Conservation (phyloP, 352 stramenopile species). For the Pythium myriotylum region DNA sequence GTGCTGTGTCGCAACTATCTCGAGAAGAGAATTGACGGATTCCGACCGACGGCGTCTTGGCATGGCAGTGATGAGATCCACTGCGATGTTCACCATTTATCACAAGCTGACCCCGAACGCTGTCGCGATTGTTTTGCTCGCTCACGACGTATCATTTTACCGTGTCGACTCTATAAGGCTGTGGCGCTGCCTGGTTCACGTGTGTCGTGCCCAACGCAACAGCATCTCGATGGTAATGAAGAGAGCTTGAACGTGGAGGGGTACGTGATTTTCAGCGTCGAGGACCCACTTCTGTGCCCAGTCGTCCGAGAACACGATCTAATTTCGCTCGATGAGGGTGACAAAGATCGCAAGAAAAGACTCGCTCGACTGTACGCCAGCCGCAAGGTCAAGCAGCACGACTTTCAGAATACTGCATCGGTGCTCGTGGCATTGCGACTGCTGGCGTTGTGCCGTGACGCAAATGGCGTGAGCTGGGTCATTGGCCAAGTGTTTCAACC, state of each 20-base stretch:
- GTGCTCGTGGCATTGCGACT: slow-evolving; percentile 18
- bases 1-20: slow-evolving; percentile 37
- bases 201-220: background rate
- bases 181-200: slow-evolving; percentile 14
- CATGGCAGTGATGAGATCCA: slow-evolving; percentile 9
- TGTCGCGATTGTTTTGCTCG: slow-evolving; percentile 26
- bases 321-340: slow-evolving; percentile 18
- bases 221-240: background rate
- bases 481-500: slow-evolving; percentile 21
- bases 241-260: slow-evolving; percentile 3
- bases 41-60: slow-evolving; percentile 7
- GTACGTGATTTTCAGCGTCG: slow-evolving; percentile 28
- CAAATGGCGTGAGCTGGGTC: slow-evolving; percentile 18
- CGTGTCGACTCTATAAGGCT: slow-evolving; percentile 20
- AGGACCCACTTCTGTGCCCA: slow-evolving; percentile 21
- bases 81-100: slow-evolving; percentile 13
- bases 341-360: slow-evolving; percentile 2
- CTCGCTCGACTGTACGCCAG: background rate
- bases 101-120: slow-evolving; percentile 4
- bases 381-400: slow-evolving; percentile 1
- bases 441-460: slow-evolving; percentile 20
- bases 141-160: slow-evolving; percentile 11
- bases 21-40: slow-evolving; percentile 37
- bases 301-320: slow-evolving; percentile 26
- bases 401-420: background rate